Evolutionary conservation across 805 yeast genomes (phyloP).

Genomic region (Schizosaccharomyces osmophilus): DNA sequence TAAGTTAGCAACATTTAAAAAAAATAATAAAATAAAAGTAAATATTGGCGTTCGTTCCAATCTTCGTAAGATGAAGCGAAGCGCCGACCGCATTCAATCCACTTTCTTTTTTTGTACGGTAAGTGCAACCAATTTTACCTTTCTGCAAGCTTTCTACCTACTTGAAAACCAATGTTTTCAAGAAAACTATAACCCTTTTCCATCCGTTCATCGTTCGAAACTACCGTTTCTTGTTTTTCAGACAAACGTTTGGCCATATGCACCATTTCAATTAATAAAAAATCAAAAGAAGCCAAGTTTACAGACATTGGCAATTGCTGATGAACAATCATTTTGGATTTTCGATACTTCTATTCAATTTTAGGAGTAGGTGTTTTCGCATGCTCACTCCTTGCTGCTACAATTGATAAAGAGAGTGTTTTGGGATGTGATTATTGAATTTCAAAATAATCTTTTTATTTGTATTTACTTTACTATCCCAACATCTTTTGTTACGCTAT

Average conservation of each 20-base stretch:
- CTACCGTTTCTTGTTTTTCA: conserved; percentile 16
- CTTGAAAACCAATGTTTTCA: not conserved
- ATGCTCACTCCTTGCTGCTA: too few relatives aligned
- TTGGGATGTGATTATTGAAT: too few relatives aligned
- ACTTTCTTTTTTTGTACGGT: not conserved
- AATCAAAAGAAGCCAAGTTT: conserved; percentile 32
- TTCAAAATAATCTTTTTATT: too few relatives aligned
- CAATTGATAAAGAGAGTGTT: too few relatives aligned
- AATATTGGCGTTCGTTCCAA: too few relatives aligned
- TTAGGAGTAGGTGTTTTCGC: too few relatives aligned
- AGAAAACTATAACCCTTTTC: not conserved
- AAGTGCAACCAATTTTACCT: conserved; percentile 2
- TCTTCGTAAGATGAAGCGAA: too few relatives aligned
- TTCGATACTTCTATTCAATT: not conserved
- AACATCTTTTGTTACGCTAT: too few relatives aligned
- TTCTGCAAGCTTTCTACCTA: not conserved
- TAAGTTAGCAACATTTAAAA: too few relatives aligned
- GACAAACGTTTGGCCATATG: conserved; percentile 48
- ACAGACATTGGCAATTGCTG: conserved; percentile 15
- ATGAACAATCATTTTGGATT: not conserved
- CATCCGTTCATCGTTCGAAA: not conserved
- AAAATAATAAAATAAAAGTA: too few relatives aligned
- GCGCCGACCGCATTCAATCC: too few relatives aligned
- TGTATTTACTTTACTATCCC: too few relatives aligned
- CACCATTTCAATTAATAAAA: conserved; percentile 49